phyloP scores from a whole-genome alignment of 2,329 filamentous ascomycete genomes.

The Aspergillus spinulosporus region DNA sequence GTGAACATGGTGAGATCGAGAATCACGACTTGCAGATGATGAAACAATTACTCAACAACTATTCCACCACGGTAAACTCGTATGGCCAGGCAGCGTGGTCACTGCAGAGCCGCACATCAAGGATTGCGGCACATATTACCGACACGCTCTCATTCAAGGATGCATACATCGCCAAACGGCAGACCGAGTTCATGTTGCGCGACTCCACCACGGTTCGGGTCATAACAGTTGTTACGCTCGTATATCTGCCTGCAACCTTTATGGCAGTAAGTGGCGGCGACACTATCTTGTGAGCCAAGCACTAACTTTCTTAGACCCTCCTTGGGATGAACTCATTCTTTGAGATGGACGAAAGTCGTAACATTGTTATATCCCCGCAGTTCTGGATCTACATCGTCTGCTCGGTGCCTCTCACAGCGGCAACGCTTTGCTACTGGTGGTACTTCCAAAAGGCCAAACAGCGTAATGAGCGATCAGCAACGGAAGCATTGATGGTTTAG shows the following conservation, averaged over 20 bases:
- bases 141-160: conserved; percentile 27
- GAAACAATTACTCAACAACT: conserved; percentile 22
- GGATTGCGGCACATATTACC: conserved; percentile 23
- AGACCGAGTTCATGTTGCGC: conserved; percentile 26
- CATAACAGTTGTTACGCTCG: conserved; percentile 33
- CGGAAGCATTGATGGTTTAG: background rate
- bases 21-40: conserved; percentile 9
- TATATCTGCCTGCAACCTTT: conserved; percentile 40
- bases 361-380: conserved; percentile 36
- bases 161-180: conserved; percentile 20
- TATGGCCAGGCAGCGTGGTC: conserved; percentile 23
- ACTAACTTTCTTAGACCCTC: conserved; percentile 31
- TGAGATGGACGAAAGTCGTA: conserved; percentile 31
- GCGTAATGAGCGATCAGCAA: background rate
- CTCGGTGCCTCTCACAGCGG: conserved; percentile 32
- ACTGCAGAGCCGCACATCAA: conserved; percentile 22
- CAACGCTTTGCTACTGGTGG: conserved; percentile 33
- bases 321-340: conserved; percentile 47
- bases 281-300: too few species aligned
- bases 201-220: conserved; percentile 30
- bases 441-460: conserved; percentile 13
- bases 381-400: conserved; percentile 44
- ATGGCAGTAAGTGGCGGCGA: conserved; percentile 32
- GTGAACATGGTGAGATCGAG: conserved; percentile 5
- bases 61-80: conserved; percentile 15